phyloP scores from a whole-genome alignment of 2,329 filamentous ascomycete genomes.

The Microdochium bolleyi region DNA sequence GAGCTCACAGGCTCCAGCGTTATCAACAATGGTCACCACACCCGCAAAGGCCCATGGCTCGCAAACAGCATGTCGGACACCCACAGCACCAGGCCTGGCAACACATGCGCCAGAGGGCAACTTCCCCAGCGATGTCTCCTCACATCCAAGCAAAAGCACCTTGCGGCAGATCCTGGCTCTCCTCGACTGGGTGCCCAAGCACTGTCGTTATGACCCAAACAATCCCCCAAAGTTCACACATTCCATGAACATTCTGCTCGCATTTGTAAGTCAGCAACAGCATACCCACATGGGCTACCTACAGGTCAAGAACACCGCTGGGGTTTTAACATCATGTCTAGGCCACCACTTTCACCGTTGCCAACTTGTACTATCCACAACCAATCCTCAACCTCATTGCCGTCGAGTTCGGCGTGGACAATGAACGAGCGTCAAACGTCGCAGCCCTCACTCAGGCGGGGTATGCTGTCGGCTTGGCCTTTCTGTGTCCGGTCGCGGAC shows the following conservation, averaged over 20 bases:
- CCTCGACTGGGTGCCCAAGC: conserved; percentile 52
- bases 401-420: conserved; percentile 51
- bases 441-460: conserved; percentile 63
- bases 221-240: conserved; percentile 62
- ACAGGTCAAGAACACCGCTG: too few relatives aligned
- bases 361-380: conserved; percentile 63
- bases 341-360: conserved; percentile 52
- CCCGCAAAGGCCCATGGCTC: too few relatives aligned
- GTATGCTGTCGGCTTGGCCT: conserved; percentile 57
- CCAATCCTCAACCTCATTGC: conserved; percentile 61
- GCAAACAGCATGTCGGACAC: too few relatives aligned
- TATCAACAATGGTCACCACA: too few relatives aligned
- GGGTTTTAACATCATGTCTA: conserved; percentile 2
- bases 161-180: conserved; percentile 10
- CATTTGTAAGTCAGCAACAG: conserved; percentile 35
- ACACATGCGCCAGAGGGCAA: neutral
- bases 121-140: neutral
- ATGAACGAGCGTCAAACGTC: conserved; percentile 49
- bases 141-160: neutral
- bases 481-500: conserved; percentile 61
- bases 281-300: too few relatives aligned
- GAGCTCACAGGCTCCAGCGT: too few relatives aligned
- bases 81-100: neutral
- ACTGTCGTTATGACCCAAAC: conserved; percentile 60
- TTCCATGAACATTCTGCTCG: conserved; percentile 62